Base-by-base conservation (phyloP, 306 rosid genomes). In the Pterocarpus santalinus region DNA sequence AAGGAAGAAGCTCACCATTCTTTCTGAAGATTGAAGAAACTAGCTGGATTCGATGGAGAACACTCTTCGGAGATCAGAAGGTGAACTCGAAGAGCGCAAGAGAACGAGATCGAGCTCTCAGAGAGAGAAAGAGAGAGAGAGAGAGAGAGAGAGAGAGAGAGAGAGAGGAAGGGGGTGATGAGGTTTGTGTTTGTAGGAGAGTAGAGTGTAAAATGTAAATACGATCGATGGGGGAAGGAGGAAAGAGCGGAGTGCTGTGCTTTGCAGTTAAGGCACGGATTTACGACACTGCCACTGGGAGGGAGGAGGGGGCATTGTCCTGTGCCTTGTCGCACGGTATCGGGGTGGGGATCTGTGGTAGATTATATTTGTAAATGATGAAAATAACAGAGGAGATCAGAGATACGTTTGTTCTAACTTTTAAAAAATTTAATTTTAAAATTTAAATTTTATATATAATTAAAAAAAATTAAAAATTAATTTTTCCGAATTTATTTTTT, bases 1-100 rank as follows among this genome's bases (percentile, higher is more conserved):
- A 74, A 83, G 73, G 80, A 84, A 8, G 55, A 44, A 82, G 82
- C 90, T 96, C 81, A 94, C 99, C 98, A 96, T 96, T 87, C 85
- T 55, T 55, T n/a, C 3, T 55, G 22, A 62, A 73, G 90, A 80
- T 61, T 69, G 83, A 53, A 75, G 72, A 55, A 61, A 69, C 16
- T 66, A n/a, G 60, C 0, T 55, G 44, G 86, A 14, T 62, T 73
- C 56, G 77, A 70, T 82, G 58, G 44, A 52, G 76, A 55, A 22
- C 61, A 62, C 38, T 83, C 47, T 65, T 36, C 43, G 83, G 67
- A 85, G 81, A 85, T 88, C 80, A 60, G 85, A 79, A 76, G 75
- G 82, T 75, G 62, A 71, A 80, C 73, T 83, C 39, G 77, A 63
- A 72, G 80, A 88, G 72, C 47, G 60, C 22, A 66, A 4, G 49